phyloP scores from a whole-genome alignment of 2,329 filamentous ascomycete species.

The Penicillium digitatum region DNA sequence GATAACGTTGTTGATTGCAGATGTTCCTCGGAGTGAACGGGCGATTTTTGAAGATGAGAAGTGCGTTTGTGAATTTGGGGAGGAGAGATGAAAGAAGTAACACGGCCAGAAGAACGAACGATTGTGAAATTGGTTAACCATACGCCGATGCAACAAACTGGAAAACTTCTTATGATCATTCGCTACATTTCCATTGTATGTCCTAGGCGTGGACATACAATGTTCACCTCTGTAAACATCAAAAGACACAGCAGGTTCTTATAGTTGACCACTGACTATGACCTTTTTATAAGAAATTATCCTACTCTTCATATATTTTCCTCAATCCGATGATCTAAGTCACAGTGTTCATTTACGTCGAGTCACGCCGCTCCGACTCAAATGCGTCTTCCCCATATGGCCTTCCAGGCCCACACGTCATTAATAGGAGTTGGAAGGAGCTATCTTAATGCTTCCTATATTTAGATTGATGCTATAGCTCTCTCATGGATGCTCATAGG shows the following conservation, averaged over 20 bases:
- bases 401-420: conserved; percentile 17
- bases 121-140: background rate
- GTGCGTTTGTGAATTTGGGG: background rate
- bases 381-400: conserved; percentile 16
- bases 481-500: background rate
- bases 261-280: background rate
- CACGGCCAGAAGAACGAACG: background rate
- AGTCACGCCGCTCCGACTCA: conserved; percentile 16
- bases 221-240: background rate
- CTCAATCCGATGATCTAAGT: background rate
- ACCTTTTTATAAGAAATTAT: background rate
- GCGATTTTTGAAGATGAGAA: background rate
- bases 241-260: too few relatives aligned
- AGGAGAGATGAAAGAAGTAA: background rate
- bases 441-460: background rate
- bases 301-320: background rate
- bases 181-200: background rate
- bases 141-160: background rate
- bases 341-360: conserved; percentile 6
- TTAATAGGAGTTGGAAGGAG: background rate
- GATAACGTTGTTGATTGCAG: background rate
- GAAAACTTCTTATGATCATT: background rate
- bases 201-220: background rate
- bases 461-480: background rate
- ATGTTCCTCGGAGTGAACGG: background rate